These are phyloP conservation scores for Calonectria pseudoreteaudii DNA, from an alignment of 2,329 filamentous ascomycete genomes.

Conservation along the genomic window DNA sequence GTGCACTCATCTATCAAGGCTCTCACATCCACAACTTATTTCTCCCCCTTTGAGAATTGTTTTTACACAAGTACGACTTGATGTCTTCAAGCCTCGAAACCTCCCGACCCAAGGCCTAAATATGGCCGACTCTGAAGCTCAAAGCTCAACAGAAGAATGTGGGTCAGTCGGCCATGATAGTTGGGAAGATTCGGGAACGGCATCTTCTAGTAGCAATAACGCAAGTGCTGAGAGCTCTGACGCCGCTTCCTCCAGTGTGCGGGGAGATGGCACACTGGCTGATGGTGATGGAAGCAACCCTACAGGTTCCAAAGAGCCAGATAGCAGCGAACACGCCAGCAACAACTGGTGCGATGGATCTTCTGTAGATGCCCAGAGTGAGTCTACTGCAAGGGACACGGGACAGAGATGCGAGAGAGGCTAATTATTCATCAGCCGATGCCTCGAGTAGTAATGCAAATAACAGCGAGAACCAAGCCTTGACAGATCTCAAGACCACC, in stretches of 20 bases:
- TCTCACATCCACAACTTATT: background rate
- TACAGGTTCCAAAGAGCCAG: background rate
- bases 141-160: background rate
- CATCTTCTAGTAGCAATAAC: background rate
- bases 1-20: background rate
- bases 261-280: background rate
- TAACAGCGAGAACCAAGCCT: slow-evolving; percentile 16
- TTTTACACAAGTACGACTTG: background rate
- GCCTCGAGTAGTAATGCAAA: background rate
- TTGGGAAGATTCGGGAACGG: background rate
- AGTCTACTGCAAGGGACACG: background rate
- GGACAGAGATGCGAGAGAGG: background rate
- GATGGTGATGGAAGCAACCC: background rate
- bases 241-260: background rate
- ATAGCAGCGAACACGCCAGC: background rate
- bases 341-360: background rate
- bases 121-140: background rate
- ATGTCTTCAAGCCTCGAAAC: background rate
- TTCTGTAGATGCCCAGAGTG: background rate
- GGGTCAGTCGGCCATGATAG: slow-evolving; percentile 5
- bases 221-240: background rate
- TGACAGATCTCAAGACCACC: slow-evolving; percentile 4
- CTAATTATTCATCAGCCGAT: slow-evolving; percentile 15
- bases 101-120: background rate
- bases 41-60: background rate